Percentiles rank a stretch among this genome's conserved stretches.
These are phyloP conservation scores for Suhomyces guaymorum DNA, from an alignment of 1,139 yeast species.

Conservation along the genomic window DNA sequence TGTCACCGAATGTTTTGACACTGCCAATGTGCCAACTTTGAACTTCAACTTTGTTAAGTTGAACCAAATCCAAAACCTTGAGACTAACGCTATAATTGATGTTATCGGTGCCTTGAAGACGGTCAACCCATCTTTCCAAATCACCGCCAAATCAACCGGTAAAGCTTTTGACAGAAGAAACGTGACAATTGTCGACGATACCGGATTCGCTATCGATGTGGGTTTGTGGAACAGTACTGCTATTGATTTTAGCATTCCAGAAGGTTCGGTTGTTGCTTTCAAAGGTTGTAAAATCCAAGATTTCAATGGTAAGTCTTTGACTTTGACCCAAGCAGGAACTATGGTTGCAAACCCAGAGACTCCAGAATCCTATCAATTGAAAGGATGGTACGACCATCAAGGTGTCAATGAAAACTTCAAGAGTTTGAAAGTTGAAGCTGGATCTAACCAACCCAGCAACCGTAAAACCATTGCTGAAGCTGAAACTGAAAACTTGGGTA, in stretches of 20 bases:
- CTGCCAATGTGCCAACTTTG: constrained; percentile 70
- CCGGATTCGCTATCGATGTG: constrained; percentile 71
- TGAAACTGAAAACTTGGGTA: constrained; percentile 70
- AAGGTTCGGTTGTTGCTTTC: constrained; percentile 85
- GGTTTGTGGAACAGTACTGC: constrained; percentile 95
- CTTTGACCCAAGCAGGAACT: constrained; percentile 78
- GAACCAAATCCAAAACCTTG: constrained; percentile 63
- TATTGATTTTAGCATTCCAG: constrained; percentile 66
- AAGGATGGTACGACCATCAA: constrained; percentile 92
- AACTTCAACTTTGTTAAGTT: constrained; percentile 76
- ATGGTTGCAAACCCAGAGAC: constrained; percentile 82
- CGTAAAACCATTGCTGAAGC: constrained; percentile 71
- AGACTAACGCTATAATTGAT: constrained; percentile 74
- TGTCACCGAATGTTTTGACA: constrained; percentile 70
- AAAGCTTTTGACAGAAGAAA: constrained; percentile 92
- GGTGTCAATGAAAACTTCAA: constrained; percentile 67
- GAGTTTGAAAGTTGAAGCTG: constrained; percentile 50
- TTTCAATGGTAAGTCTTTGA: constrained; percentile 82
- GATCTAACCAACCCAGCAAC: constrained; percentile 38
- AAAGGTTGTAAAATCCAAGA: constrained; percentile 91
- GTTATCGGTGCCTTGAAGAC: constrained; percentile 83
- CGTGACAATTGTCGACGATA: constrained; percentile 79
- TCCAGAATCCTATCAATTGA: constrained; percentile 80
- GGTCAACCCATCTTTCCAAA: constrained; percentile 71
- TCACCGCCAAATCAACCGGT: constrained; percentile 91